Evolutionary conservation across 139 green algal genomes (phyloP), one percentile per base, ranked within the genome.

Genomic region (Deuterostichococcus epilithicus): DNA sequence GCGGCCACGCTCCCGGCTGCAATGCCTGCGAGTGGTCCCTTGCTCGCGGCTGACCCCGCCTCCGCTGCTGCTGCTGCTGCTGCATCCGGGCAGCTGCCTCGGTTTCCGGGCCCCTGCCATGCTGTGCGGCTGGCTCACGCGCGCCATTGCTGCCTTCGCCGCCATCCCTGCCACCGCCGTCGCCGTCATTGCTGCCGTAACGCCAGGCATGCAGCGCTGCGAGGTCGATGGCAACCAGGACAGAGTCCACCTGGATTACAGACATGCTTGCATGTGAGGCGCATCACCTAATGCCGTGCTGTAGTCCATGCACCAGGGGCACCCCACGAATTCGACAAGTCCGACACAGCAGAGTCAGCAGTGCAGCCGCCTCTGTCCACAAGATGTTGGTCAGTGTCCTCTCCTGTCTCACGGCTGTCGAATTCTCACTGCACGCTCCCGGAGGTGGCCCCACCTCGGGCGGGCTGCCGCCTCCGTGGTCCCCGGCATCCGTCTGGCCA

Each of bases 401-500:
- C 45, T 52, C 25, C 20, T 28, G n/a, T 3, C 44, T 73, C 66
- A 32, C 60, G 44, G 72, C 34, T n/a, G n/a, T n/a, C n/a, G n/a
- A n/a, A n/a, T n/a, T n/a, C n/a, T n/a, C n/a, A n/a, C n/a, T n/a
- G n/a, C n/a, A n/a, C n/a, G n/a, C n/a, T n/a, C n/a, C n/a, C n/a
- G n/a, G n/a, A n/a, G n/a, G n/a, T n/a, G n/a, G n/a, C n/a, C n/a
- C n/a, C 75, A 97, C 95, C 73, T 96, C 91, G 2, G 83, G 74
- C 6, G 88, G 13, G 52, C 52, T 93, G n/a, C 90, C 92, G 20
- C 95, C 95, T 2, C 95, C 95, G 76, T 99, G 95, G 75, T 99
- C 95, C 0, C 94, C 94, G 0, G 73, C 69, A 20, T 94, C 76
- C 0, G 94, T 99, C 81, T 97, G 91, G 13, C 91, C 95, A 73